A percentile compares a stretch with the other conserved stretches of the same genome.
phyloP scores from a whole-genome alignment of 257 asterid species.

The Verbascum thapsus region DNA sequence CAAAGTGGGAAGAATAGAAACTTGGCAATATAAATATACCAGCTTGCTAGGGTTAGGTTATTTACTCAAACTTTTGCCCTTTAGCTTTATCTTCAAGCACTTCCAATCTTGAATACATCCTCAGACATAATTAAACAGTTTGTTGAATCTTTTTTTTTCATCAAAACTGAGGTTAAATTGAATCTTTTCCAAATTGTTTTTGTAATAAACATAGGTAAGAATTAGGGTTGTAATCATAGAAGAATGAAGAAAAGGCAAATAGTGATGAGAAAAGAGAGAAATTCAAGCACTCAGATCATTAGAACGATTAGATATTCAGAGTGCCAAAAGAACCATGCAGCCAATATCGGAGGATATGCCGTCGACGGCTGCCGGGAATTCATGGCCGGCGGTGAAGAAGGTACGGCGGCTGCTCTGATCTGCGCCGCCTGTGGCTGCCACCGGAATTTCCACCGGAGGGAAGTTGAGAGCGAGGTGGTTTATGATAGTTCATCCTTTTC shows the following conservation, averaged over 20 bases:
- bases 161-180: too few relatives aligned
- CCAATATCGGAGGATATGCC: conserved; percentile 60
- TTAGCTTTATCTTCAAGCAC: too few relatives aligned
- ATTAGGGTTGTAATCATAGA: conserved; percentile 26
- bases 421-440: conserved; percentile 79
- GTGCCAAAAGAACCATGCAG: conserved; percentile 68
- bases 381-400: conserved; percentile 64
- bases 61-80: neutral
- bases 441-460: conserved; percentile 63
- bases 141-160: too few relatives aligned
- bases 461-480: conserved; percentile 46
- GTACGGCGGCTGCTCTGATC: conserved; percentile 44
- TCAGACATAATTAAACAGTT: too few relatives aligned
- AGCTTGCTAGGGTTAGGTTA: conserved; percentile 3
- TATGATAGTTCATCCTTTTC: conserved; percentile 36
- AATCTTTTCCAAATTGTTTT: too few relatives aligned
- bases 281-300: conserved; percentile 31
- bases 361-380: conserved; percentile 75
- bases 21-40: neutral
- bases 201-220: neutral
- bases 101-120: too few relatives aligned
- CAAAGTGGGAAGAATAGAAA: neutral
- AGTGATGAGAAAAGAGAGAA: conserved; percentile 41
- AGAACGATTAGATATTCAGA: conserved; percentile 50
- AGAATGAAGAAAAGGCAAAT: conserved; percentile 50